Percentiles rank a stretch among this genome's conserved stretches.
Conservation (phyloP, 768 basidiomycete species). For the Auriscalpium orientale region DNA sequence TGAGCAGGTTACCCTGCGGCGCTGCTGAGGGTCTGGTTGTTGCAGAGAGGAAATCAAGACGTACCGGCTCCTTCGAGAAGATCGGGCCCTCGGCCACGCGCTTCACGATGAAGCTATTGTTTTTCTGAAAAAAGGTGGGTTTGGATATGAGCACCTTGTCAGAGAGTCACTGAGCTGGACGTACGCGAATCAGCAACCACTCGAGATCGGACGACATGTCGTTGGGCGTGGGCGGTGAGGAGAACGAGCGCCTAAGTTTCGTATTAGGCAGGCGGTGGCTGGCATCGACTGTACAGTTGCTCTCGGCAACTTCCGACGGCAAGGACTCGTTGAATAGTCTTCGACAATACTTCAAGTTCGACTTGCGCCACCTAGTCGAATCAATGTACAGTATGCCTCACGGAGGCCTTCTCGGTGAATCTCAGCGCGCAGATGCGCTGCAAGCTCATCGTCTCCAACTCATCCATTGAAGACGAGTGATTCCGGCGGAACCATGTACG, state of each 20-base stretch:
- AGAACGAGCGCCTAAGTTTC: not conserved
- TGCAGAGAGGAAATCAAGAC: slow-evolving; percentile 21
- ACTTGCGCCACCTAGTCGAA: too few species aligned
- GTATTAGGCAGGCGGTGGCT: not conserved
- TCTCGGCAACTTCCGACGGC: too few species aligned
- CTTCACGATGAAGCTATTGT: slow-evolving; percentile 85
- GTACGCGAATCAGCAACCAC: slow-evolving; percentile 86
- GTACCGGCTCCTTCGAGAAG: slow-evolving; percentile 80
- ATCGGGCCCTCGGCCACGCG: slow-evolving; percentile 60
- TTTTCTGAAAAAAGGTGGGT: slow-evolving; percentile 39
- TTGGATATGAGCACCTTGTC: not conserved
- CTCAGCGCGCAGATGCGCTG: slow-evolving; percentile 78
- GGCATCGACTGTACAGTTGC: slow-evolving; percentile 2
- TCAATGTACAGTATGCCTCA: slow-evolving; percentile 49
- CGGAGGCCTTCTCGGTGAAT: slow-evolving; percentile 89
- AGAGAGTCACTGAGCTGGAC: slow-evolving; percentile 24
- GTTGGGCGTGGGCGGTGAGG: not conserved
- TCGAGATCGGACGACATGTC: slow-evolving; percentile 69
- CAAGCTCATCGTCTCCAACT: slow-evolving; percentile 89
- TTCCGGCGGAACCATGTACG: slow-evolving; percentile 58
- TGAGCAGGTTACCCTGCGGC: slow-evolving; percentile 73
- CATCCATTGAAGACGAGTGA: slow-evolving; percentile 93
- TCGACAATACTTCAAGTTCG: too few species aligned
- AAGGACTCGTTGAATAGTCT: too few species aligned
- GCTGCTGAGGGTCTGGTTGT: not conserved